Evolutionary conservation across 176 grass and related monocot genomes (phyloP).

Genomic region (Ensete glaucum): DNA sequence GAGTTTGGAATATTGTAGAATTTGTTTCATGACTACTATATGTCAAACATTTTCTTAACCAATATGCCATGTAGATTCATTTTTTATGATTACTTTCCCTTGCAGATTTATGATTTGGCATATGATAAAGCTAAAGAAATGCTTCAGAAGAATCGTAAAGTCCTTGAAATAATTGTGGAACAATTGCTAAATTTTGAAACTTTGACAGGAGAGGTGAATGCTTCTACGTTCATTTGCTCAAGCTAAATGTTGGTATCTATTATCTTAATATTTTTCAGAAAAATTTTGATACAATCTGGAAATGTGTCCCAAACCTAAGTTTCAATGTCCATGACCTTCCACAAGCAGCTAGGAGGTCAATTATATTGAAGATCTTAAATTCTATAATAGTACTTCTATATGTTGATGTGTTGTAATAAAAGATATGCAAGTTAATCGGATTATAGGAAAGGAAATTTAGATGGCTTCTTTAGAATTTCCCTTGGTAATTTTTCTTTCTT

Average conservation of each 20-base stretch:
- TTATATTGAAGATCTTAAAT: not conserved
- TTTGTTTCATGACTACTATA: not conserved
- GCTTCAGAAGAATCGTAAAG: slow-evolving; percentile 20
- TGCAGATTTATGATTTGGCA: slow-evolving; percentile 27
- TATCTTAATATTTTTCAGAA: not conserved
- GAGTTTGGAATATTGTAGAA: not conserved
- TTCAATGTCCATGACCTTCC: not conserved
- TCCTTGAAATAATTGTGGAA: slow-evolving; percentile 32
- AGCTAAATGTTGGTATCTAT: not conserved
- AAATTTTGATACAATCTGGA: not conserved
- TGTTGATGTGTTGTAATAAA: not conserved
- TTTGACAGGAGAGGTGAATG: slow-evolving; percentile 29
- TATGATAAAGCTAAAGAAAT: slow-evolving; percentile 23
- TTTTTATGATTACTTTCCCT: not conserved
- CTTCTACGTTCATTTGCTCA: not conserved
- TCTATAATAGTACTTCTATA: not conserved
- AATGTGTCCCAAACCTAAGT: not conserved
- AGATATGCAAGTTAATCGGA: not conserved
- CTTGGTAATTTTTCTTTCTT: not conserved
- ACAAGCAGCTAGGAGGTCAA: not conserved
- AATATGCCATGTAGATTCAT: not conserved
- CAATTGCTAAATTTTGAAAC: slow-evolving; percentile 26
- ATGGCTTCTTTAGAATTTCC: not conserved
- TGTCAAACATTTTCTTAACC: not conserved
- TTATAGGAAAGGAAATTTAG: not conserved